Conservation (phyloP, 1,139 yeast genomes). For the Pichia sp. region DNA sequence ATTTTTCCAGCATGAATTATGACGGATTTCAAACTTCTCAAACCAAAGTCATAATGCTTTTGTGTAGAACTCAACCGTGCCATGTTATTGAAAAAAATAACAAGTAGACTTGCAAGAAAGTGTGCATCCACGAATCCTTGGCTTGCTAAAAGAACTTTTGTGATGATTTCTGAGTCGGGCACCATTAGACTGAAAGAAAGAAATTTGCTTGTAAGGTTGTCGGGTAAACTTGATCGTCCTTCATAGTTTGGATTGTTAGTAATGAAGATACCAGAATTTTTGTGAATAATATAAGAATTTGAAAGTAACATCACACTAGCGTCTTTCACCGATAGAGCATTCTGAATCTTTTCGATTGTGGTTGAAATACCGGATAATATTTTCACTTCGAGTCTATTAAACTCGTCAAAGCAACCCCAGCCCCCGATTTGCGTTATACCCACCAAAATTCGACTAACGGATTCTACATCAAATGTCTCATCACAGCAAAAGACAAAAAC, state of each 20-base stretch:
- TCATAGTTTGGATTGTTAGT: conserved; percentile 92
- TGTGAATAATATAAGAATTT: conserved; percentile 40
- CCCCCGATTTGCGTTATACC: conserved; percentile 88
- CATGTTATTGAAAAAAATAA: conserved; percentile 52
- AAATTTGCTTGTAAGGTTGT: conserved; percentile 76
- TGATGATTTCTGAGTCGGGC: conserved; percentile 70
- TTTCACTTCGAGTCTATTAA: conserved; percentile 70
- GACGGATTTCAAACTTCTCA: conserved; percentile 71
- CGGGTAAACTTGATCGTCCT: conserved; percentile 82
- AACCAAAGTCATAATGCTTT: conserved; percentile 84
- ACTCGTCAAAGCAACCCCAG: conserved; percentile 97
- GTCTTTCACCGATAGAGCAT: conserved; percentile 37
- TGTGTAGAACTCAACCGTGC: conserved; percentile 45
- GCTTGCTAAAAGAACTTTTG: conserved; percentile 67
- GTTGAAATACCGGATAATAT: conserved; percentile 84
- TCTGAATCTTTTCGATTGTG: conserved; percentile 70
- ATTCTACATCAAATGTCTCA: conserved; percentile 77
- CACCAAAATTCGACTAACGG: conserved; percentile 71
- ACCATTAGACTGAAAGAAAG: conserved; percentile 68
- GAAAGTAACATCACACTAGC: conserved; percentile 42
- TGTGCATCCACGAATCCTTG: conserved; percentile 62
- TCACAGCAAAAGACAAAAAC: conserved; percentile 90
- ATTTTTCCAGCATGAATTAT: conserved; percentile 56
- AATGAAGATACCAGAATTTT: conserved; percentile 70
- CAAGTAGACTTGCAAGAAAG: conserved; percentile 47